These are phyloP conservation scores for Nematocida ausubeli DNA, from an alignment of 371 early-diverging fungal genomes.

Conservation along the genomic window DNA sequence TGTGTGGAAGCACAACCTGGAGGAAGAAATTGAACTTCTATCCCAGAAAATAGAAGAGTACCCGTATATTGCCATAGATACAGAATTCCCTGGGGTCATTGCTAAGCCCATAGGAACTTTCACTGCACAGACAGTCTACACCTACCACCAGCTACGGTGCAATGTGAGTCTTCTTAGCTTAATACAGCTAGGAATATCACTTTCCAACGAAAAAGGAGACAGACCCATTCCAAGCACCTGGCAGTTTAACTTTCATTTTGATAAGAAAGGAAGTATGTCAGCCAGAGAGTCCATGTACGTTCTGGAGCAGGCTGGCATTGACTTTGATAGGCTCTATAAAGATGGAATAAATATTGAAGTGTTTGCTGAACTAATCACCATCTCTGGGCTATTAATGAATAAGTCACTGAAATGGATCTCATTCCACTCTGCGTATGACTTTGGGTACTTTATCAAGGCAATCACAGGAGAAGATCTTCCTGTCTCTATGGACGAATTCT, in stretches of 20 bases:
- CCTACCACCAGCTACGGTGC: slow-evolving; percentile 89
- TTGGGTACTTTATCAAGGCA: slow-evolving; percentile 93
- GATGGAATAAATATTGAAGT: slow-evolving; percentile 90
- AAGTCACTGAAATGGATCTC: slow-evolving; percentile 91
- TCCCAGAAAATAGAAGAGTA: slow-evolving; percentile 82
- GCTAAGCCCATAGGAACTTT: slow-evolving; percentile 94
- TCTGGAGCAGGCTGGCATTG: slow-evolving; percentile 87
- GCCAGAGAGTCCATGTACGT: slow-evolving; percentile 96
- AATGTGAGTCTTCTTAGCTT: slow-evolving; percentile 95
- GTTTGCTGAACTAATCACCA: slow-evolving; percentile 92
- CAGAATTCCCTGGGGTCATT: slow-evolving; percentile 98
- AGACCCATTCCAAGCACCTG: slow-evolving; percentile 82
- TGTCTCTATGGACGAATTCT: slow-evolving; percentile 83
- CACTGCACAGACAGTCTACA: slow-evolving; percentile 60
- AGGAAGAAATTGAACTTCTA: slow-evolving; percentile 82
- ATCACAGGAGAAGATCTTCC: slow-evolving; percentile 84
- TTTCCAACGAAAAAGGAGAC: slow-evolving; percentile 84
- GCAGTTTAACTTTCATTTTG: slow-evolving; percentile 99
- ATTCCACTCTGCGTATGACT: slow-evolving; percentile 97
- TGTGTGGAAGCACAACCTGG: slow-evolving; percentile 93
- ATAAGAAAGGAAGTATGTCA: slow-evolving; percentile 88
- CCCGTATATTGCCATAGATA: slow-evolving; percentile 94
- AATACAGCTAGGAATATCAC: slow-evolving; percentile 94
- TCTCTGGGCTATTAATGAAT: slow-evolving; percentile 86
- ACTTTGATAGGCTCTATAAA: slow-evolving; percentile 89